Conservation (phyloP, 306 rosid species). For the Citrullus amarus region DNA sequence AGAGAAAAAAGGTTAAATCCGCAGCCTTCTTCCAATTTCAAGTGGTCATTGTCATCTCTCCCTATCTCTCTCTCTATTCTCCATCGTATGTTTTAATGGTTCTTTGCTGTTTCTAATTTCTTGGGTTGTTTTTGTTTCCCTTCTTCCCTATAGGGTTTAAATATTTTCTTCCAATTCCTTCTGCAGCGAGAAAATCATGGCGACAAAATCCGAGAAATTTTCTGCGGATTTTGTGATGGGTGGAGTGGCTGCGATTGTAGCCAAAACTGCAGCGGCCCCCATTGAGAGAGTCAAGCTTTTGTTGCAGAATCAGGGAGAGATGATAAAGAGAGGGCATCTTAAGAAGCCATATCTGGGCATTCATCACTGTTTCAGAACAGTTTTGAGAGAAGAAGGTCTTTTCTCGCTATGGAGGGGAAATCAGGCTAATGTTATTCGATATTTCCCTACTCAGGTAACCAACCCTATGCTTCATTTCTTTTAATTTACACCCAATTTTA, state of each 20-base stretch:
- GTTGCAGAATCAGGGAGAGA: conserved; percentile 88
- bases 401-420: conserved; percentile 90
- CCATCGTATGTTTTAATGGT: not conserved
- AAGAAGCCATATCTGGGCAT: conserved; percentile 58
- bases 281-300: conserved; percentile 89
- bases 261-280: conserved; percentile 79
- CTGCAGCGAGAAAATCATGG: conserved; percentile 1
- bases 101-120: not conserved
- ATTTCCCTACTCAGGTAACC: conserved; percentile 86
- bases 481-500: not conserved
- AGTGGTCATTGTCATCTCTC: not conserved
- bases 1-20: not conserved
- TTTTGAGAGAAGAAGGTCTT: conserved; percentile 69
- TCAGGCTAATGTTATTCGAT: conserved; percentile 75
- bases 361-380: conserved; percentile 52
- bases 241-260: conserved; percentile 61
- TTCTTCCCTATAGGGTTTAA: not conserved
- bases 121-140: not conserved
- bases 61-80: too few species aligned
- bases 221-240: conserved; percentile 72
- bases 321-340: conserved; percentile 85
- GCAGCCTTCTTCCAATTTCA: not conserved
- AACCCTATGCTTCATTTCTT: not conserved
- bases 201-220: conserved; percentile 46
- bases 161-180: not conserved